Evolutionary conservation across 495 filamentous ascomycete genomes (phyloP).

Genomic region (Aspergillus incahuasiensis): DNA sequence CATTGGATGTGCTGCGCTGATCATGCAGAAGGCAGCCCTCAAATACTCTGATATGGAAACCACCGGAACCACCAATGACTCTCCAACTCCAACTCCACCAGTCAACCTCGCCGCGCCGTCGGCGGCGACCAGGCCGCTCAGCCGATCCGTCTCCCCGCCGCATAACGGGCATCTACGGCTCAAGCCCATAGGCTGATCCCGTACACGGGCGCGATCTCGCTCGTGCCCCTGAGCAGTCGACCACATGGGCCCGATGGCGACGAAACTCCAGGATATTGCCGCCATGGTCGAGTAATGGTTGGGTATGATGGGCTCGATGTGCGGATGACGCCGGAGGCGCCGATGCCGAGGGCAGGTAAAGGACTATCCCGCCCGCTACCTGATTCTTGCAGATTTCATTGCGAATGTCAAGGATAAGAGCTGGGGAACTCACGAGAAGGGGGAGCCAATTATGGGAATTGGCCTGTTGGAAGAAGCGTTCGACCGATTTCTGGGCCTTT

Average conservation of each 20-base stretch:
- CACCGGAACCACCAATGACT: not conserved
- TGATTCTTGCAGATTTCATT: not conserved
- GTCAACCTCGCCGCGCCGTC: too few species aligned
- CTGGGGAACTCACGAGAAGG: too few species aligned
- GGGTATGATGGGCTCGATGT: constrained; percentile 53
- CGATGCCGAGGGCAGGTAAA: constrained; percentile 32
- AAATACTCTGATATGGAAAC: too few species aligned
- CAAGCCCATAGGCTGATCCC: constrained; percentile 51
- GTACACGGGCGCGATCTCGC: constrained; percentile 40
- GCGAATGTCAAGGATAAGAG: not conserved
- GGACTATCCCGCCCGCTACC: constrained; percentile 8
- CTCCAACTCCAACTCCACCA: constrained; percentile 28
- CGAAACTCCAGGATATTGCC: constrained; percentile 47
- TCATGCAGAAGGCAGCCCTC: constrained; percentile 36
- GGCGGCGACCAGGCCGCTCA: constrained; percentile 57
- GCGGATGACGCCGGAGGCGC: constrained; percentile 42
- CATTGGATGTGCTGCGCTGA: constrained; percentile 46
- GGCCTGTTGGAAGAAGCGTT: constrained; percentile 48
- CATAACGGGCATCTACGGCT: constrained; percentile 40
- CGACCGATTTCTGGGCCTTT: constrained; percentile 32
- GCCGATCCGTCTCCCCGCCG: constrained; percentile 49
- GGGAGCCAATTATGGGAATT: constrained; percentile 26
- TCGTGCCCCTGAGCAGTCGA: constrained; percentile 43
- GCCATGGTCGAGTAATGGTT: constrained; percentile 47
- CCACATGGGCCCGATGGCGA: constrained; percentile 47